Conservation (phyloP, 164 flowering plant genomes). For the Vitis rupestris region DNA sequence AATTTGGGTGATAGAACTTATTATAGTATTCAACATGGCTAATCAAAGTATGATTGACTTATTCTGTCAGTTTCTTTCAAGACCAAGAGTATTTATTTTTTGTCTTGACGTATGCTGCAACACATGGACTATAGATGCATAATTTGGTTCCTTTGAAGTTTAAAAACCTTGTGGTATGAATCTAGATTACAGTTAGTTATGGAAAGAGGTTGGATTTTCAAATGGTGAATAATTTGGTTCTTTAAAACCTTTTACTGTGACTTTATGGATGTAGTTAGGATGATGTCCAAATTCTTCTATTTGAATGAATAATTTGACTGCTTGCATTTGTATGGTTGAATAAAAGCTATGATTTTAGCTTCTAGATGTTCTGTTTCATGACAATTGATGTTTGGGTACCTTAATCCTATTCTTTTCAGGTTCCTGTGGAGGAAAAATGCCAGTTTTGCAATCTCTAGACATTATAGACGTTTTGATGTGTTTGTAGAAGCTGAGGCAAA, state of each 20-base stretch:
- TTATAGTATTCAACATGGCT: background rate
- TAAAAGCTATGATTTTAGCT: background rate
- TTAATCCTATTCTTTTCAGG: constrained; percentile 35
- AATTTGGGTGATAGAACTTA: background rate
- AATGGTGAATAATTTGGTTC: no score
- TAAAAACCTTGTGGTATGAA: background rate
- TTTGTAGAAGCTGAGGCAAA: constrained; percentile 95
- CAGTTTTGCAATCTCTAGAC: constrained; percentile 89
- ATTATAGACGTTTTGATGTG: constrained; percentile 90
- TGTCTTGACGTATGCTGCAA: background rate
- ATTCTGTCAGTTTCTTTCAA: no score
- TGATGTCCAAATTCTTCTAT: no score
- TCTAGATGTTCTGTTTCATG: no score
- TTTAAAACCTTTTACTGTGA: no score
- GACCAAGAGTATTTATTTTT: no score
- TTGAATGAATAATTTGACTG: no score
- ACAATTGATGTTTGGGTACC: background rate
- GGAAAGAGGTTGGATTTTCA: no score
- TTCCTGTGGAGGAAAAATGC: constrained; percentile 88
- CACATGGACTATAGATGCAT: background rate
- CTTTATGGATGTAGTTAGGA: no score
- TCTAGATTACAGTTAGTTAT: no score
- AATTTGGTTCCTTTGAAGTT: background rate
- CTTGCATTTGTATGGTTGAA: no score
- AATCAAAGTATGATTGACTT: background rate